Percentiles rank a stretch among this genome's conserved stretches.
These are phyloP conservation scores for Umbelopsis sp. DNA, from an alignment of 371 early-diverging fungal genomes.

Conservation along the genomic window DNA sequence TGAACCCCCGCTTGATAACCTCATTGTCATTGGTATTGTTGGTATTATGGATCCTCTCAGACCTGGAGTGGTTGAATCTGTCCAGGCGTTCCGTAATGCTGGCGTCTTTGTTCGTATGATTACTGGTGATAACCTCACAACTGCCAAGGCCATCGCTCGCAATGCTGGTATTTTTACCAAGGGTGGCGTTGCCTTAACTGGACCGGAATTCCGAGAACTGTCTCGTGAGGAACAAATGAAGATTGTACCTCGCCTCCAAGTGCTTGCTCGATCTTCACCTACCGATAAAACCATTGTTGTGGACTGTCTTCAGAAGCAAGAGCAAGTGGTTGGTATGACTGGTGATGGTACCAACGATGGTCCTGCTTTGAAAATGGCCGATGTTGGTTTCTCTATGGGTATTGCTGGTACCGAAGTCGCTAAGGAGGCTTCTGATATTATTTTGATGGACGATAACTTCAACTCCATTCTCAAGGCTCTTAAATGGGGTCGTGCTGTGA, in stretches of 20 bases:
- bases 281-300: slow-evolving; percentile 94
- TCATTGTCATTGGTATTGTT: slow-evolving; percentile 81
- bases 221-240: slow-evolving; percentile 77
- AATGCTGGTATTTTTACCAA: slow-evolving; percentile 86
- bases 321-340: slow-evolving; percentile 95
- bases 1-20: slow-evolving; percentile 61
- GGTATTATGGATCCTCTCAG: slow-evolving; percentile 95
- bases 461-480: slow-evolving; percentile 89
- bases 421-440: slow-evolving; percentile 93
- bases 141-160: slow-evolving; percentile 88
- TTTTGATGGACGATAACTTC: slow-evolving; percentile 96
- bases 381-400: slow-evolving; percentile 98
- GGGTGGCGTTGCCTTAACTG: slow-evolving; percentile 86
- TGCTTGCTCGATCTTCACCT: slow-evolving; percentile 93
- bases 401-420: slow-evolving; percentile 97
- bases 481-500: slow-evolving; percentile 95
- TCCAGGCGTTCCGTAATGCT: slow-evolving; percentile 79
- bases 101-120: slow-evolving; percentile 97
- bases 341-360: slow-evolving; percentile 99
- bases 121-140: slow-evolving; percentile 94
- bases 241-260: slow-evolving; percentile 84
- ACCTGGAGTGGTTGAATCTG: slow-evolving; percentile 85
- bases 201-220: slow-evolving; percentile 84
- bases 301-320: slow-evolving; percentile 78
- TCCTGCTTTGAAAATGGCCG: slow-evolving; percentile 93